A percentile compares a stretch with the other conserved stretches of the same genome.
These are phyloP conservation scores for Yamadazyma philogaea DNA, from an alignment of 805 yeast genomes.

Conservation along the genomic window DNA sequence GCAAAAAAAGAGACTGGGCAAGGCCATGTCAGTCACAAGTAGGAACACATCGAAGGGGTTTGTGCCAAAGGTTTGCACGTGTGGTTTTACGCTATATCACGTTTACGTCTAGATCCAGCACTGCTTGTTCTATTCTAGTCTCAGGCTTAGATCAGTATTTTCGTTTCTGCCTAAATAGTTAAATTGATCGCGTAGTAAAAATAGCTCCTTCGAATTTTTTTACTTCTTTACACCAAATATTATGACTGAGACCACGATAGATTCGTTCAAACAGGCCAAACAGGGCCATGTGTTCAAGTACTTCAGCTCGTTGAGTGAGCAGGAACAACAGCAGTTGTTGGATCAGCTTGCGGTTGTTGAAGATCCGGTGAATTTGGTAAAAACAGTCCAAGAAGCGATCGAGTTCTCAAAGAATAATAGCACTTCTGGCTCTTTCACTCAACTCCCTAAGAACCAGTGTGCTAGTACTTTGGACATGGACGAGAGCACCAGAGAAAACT, in stretches of 20 bases:
- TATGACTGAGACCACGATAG: slow-evolving; percentile 19
- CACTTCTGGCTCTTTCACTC: slow-evolving; percentile 35
- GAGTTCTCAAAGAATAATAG: slow-evolving; percentile 27
- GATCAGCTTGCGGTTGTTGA: slow-evolving; percentile 40
- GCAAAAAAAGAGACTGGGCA: too few relatives aligned
- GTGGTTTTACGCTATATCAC: neutral
- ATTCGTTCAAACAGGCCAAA: slow-evolving; percentile 42
- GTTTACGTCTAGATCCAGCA: neutral
- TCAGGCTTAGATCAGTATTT: neutral
- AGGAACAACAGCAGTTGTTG: slow-evolving; percentile 35
- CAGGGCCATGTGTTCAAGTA: slow-evolving; percentile 54
- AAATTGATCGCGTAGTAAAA: slow-evolving; percentile 10
- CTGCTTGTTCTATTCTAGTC: neutral
- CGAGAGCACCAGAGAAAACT: slow-evolving; percentile 26
- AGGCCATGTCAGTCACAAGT: too few relatives aligned
- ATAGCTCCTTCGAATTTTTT: slow-evolving; percentile 4
- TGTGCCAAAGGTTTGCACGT: too few relatives aligned
- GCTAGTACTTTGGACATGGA: slow-evolving; percentile 49
- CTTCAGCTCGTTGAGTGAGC: slow-evolving; percentile 37
- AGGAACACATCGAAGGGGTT: too few relatives aligned
- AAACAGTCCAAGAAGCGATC: slow-evolving; percentile 48
- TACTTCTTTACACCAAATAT: neutral
- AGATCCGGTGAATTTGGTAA: slow-evolving; percentile 40
- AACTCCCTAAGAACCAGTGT: slow-evolving; percentile 43
- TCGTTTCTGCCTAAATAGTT: slow-evolving; percentile 7